Evolutionary conservation across 345 rosid species (phyloP).

Genomic region (Triadica sebifera): DNA sequence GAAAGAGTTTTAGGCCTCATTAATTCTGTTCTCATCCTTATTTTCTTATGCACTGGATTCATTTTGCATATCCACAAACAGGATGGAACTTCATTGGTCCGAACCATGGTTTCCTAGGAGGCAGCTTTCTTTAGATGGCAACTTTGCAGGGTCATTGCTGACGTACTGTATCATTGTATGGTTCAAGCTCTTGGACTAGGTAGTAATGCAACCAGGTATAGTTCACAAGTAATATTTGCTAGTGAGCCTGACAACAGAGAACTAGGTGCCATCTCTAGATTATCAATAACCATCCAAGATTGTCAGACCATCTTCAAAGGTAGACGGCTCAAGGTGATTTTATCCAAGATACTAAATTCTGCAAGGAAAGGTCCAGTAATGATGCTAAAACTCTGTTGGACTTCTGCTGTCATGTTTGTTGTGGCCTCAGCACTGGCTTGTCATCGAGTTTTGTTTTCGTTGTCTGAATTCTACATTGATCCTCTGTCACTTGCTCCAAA

Average conservation of each 20-base stretch:
- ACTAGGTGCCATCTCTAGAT: slow-evolving; percentile 41
- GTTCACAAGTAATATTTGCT: slow-evolving; percentile 22
- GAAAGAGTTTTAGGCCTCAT: neutral
- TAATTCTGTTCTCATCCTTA: neutral
- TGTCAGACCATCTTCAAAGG: slow-evolving; percentile 48
- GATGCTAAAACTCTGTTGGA: slow-evolving; percentile 64
- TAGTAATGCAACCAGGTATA: slow-evolving; percentile 14
- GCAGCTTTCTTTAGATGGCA: slow-evolving; percentile 55
- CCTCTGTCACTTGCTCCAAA: slow-evolving; percentile 41
- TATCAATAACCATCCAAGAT: slow-evolving; percentile 37
- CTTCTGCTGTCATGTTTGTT: slow-evolving; percentile 47
- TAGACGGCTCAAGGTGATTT: slow-evolving; percentile 68
- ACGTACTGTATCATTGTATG: slow-evolving; percentile 50
- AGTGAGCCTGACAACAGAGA: slow-evolving; percentile 28
- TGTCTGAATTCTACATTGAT: slow-evolving; percentile 49
- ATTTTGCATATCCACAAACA: slow-evolving; percentile 36
- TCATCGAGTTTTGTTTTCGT: slow-evolving; percentile 53
- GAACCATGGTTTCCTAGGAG: slow-evolving; percentile 70
- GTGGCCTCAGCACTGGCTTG: slow-evolving; percentile 64
- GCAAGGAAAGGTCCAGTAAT: slow-evolving; percentile 55
- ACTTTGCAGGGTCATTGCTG: slow-evolving; percentile 54
- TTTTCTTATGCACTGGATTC: slow-evolving; percentile 2
- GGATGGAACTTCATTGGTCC: slow-evolving; percentile 78
- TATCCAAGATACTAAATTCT: slow-evolving; percentile 51
- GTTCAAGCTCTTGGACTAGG: slow-evolving; percentile 32